Evolutionary conservation across 257 asterid species (phyloP).

Genomic region (Primulina eburnea): DNA sequence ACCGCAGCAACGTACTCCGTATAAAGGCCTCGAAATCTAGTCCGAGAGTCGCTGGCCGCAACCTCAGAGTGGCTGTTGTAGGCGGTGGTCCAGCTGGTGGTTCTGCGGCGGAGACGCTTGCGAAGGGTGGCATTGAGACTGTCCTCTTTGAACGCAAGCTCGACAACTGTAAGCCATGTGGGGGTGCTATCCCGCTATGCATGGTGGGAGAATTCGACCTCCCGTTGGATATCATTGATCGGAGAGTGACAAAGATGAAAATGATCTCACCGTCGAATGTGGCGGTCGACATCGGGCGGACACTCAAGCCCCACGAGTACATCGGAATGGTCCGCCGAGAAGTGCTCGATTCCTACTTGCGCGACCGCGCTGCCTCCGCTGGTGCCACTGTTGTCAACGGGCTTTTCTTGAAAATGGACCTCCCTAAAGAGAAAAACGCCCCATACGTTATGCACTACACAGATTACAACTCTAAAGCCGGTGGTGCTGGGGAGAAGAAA

Average conservation of each 20-base stretch:
- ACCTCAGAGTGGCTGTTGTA: slow-evolving; percentile 81
- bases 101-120: slow-evolving; percentile 79
- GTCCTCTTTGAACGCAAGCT: slow-evolving; percentile 77
- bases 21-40: slow-evolving; percentile 63
- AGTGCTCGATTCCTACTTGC: slow-evolving; percentile 76
- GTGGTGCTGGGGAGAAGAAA: slow-evolving; percentile 67
- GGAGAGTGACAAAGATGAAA: slow-evolving; percentile 84
- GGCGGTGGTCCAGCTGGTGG: slow-evolving; percentile 99
- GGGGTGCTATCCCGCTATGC: slow-evolving; percentile 92
- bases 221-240: slow-evolving; percentile 84
- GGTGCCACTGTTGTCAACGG: slow-evolving; percentile 86
- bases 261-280: slow-evolving; percentile 96
- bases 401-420: slow-evolving; percentile 74
- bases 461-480: slow-evolving; percentile 56
- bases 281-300: slow-evolving; percentile 82
- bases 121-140: slow-evolving; percentile 81
- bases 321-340: slow-evolving; percentile 99
- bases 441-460: slow-evolving; percentile 76
- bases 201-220: slow-evolving; percentile 97
- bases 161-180: slow-evolving; percentile 95
- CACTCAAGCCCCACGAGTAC: slow-evolving; percentile 86
- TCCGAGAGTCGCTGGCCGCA: slow-evolving; percentile 80
- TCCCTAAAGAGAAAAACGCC: slow-evolving; percentile 44
- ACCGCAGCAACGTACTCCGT: slow-evolving; percentile 33
- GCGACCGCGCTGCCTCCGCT: slow-evolving; percentile 68